Evolutionary conservation across 179 eudicot species (phyloP).

Genomic region (Beta lomatogona): DNA sequence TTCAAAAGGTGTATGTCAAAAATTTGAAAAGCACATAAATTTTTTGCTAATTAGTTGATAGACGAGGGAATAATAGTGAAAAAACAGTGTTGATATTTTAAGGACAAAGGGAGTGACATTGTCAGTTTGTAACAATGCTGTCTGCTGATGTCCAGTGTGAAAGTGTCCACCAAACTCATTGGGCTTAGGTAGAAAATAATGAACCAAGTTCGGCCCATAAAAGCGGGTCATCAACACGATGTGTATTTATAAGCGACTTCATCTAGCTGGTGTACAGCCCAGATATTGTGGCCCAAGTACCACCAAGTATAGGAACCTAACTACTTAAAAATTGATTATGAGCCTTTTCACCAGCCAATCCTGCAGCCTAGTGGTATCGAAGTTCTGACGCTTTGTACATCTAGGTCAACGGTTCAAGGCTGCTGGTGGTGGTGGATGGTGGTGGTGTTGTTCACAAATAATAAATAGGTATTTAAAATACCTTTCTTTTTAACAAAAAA

Average conservation of each 20-base stretch:
- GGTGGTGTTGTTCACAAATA: not conserved
- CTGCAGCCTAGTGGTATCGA: constrained; percentile 3
- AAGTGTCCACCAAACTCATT: too few relatives aligned
- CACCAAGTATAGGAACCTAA: not conserved
- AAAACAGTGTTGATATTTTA: too few relatives aligned
- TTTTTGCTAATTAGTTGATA: too few relatives aligned
- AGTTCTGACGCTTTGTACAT: not conserved
- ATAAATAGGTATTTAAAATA: constrained; percentile 20
- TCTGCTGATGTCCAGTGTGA: too few relatives aligned
- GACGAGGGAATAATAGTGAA: too few relatives aligned
- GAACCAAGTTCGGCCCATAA: not conserved
- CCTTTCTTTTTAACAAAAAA: not conserved
- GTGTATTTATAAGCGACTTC: too few relatives aligned
- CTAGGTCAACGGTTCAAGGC: constrained; percentile 11
- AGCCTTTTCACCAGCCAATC: not conserved
- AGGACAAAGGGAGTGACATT: too few relatives aligned
- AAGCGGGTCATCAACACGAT: not conserved
- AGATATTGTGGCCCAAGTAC: not conserved
- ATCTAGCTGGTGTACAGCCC: not conserved
- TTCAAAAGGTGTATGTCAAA: too few relatives aligned
- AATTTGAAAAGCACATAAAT: too few relatives aligned
- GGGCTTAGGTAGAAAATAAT: not conserved
- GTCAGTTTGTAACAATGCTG: too few relatives aligned
- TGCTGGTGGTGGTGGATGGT: too few relatives aligned
- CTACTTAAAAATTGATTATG: not conserved